Evolutionary conservation across 176 grass and related monocot genomes (phyloP), one percentile per base, ranked within the genome.

Genomic region (Hordeum marinum): DNA sequence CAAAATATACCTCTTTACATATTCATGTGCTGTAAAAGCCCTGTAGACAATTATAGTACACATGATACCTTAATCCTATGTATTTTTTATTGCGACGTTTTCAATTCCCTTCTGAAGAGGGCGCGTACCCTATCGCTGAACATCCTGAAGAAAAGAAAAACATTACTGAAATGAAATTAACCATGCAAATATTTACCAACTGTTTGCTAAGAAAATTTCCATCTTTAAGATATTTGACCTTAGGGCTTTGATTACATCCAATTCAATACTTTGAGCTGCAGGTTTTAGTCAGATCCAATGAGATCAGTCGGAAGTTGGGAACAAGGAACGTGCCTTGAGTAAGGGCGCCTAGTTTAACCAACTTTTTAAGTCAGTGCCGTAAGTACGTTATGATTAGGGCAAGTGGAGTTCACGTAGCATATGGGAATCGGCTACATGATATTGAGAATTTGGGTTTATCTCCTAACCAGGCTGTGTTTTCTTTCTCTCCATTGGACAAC

Each of bases 251-350:
- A 26, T 86, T 82, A 58, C 24, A 83, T 34, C 32, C 64, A 37
- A 68, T 48, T 87, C 75, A 87, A 83, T 27, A 75, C 18, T 61
- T 21, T 85, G 9, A 62, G 20, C 32, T 83, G 60, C 68, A 52
- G 81, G 75, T 72, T 90, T 74, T 75, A 29, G n/a, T 80, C 46
- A 87, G 80, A 84, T 87, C 89, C 89, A 83, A 76, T 84, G 75
- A 79, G 61, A 74, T 87, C 46, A 84, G 75, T 80, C 76, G 80
- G 89, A 62, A 11, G 89, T 87, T 90, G 85, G 89, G 89, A 90
- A 84, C 80, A 80, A 90, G 85, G 85, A 62, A 75, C 48, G 11
- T 90, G 87, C 84, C 89, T 59, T 75, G 80, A 87, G 84, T 75
- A 87, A 87, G 89, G 89, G 84, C 40, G 61, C 89, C 40, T 87